phyloP scores from a whole-genome alignment of 2,329 filamentous ascomycete genomes.

The Sporothrix luriei region DNA sequence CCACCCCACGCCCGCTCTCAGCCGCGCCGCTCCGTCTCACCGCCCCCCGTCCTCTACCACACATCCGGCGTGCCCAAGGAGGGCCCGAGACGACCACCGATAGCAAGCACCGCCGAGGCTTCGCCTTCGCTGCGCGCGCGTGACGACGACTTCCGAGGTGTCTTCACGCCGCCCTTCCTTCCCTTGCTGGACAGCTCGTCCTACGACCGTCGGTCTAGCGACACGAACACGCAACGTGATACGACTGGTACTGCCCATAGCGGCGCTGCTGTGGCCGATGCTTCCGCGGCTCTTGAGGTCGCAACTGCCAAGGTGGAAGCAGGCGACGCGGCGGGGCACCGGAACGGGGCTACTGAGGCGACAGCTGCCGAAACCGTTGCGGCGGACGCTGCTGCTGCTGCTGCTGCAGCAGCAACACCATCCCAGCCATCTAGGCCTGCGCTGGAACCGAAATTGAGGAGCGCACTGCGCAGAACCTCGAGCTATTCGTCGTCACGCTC shows the following conservation, averaged over 20 bases:
- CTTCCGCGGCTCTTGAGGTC: background rate
- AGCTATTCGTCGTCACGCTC: slow-evolving; percentile 47
- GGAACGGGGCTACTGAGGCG: background rate
- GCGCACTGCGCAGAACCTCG: slow-evolving; percentile 61
- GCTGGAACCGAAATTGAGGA: slow-evolving; percentile 52
- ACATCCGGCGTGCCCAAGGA: slow-evolving; percentile 45
- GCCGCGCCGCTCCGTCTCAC: slow-evolving; percentile 39
- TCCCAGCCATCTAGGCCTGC: slow-evolving; percentile 35
- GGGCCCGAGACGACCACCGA: slow-evolving; percentile 38
- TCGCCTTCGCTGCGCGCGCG: slow-evolving; percentile 41
- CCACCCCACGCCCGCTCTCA: slow-evolving; percentile 33
- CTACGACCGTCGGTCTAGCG: slow-evolving; percentile 13
- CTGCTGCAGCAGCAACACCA: background rate
- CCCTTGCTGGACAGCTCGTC: slow-evolving; percentile 59
- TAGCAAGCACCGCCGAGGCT: slow-evolving; percentile 33
- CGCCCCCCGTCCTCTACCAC: slow-evolving; percentile 48
- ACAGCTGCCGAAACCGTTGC: background rate
- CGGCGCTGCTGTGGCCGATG: slow-evolving; percentile 31
- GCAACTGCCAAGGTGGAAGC: background rate
- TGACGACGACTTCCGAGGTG: slow-evolving; percentile 62
- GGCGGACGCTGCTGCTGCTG: background rate
- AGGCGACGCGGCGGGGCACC: slow-evolving; percentile 24
- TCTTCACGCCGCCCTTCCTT: slow-evolving; percentile 65
- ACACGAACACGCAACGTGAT: slow-evolving; percentile 34
- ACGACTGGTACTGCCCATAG: background rate